Conservation (phyloP, 495 filamentous ascomycete genomes). For the Tuber borchii region DNA sequence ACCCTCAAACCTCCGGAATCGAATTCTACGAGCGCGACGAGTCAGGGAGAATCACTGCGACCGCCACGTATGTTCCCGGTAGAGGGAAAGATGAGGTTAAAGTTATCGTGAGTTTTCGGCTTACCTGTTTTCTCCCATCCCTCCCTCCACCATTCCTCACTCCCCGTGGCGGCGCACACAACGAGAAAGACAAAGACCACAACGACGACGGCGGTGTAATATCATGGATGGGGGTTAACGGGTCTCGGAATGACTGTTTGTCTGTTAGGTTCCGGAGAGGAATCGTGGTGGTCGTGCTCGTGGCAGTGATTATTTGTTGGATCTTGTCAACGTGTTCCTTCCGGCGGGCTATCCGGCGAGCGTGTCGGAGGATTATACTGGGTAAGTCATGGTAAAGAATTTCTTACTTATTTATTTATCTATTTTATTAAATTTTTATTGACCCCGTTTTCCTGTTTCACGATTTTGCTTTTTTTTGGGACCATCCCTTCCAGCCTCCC, state of each 20-base stretch:
- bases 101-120: slow-evolving; percentile 33
- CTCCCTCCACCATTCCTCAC: not conserved
- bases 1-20: slow-evolving; percentile 11
- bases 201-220: not conserved
- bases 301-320: not conserved
- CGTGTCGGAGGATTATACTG: slow-evolving; percentile 81
- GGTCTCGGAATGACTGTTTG: not conserved
- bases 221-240: not conserved
- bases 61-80: slow-evolving; percentile 44
- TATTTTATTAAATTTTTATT: too few species aligned
- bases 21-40: slow-evolving; percentile 49
- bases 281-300: not conserved
- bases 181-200: not conserved
- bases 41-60: slow-evolving; percentile 49
- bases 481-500: not conserved
- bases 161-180: not conserved
- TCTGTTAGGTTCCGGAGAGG: slow-evolving; percentile 1
- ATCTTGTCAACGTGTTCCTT: slow-evolving; percentile 68
- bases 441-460: too few species aligned
- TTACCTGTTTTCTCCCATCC: not conserved
- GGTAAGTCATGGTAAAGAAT: slow-evolving; percentile 50
- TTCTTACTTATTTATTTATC: not conserved
- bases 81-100: slow-evolving; percentile 7
- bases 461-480: not conserved
- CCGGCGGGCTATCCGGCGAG: slow-evolving; percentile 87